Evolutionary conservation across 495 filamentous ascomycete species (phyloP).

Genomic region (Penicillium angulare): DNA sequence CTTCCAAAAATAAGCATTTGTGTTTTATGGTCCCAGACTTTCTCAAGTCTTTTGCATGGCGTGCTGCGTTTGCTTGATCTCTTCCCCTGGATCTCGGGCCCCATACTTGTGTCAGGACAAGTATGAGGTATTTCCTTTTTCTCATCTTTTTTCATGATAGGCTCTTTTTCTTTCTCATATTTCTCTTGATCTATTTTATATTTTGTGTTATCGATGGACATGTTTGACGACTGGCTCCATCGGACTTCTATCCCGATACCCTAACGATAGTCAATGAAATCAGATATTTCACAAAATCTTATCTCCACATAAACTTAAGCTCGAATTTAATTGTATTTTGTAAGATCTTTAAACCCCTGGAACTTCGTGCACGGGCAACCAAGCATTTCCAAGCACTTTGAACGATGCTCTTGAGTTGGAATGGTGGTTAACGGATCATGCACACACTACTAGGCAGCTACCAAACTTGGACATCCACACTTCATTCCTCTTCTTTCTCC

Average conservation of each 20-base stretch:
- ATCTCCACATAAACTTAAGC: too few relatives aligned
- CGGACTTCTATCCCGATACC: constrained; percentile 15
- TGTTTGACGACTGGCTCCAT: constrained; percentile 20
- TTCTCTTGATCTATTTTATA: constrained; percentile 4
- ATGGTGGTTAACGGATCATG: too few relatives aligned
- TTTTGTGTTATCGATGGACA: constrained; percentile 14
- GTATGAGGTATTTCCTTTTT: constrained; percentile 22
- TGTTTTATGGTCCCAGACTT: constrained; percentile 16
- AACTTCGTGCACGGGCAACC: too few relatives aligned
- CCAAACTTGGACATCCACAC: too few relatives aligned
- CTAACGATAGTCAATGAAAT: constrained; percentile 23
- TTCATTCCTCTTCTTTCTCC: too few relatives aligned
- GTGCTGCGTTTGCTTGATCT: constrained; percentile 29
- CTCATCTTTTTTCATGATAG: constrained; percentile 17
- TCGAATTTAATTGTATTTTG: too few relatives aligned
- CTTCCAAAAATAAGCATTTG: constrained; percentile 28
- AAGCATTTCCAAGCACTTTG: too few relatives aligned
- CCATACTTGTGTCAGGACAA: constrained; percentile 28
- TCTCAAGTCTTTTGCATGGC: constrained; percentile 28
- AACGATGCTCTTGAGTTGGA: too few relatives aligned
- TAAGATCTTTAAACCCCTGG: too few relatives aligned
- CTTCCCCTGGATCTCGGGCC: constrained; percentile 18
- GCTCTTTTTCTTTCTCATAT: constrained; percentile 16
- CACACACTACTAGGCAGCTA: too few relatives aligned
- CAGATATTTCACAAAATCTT: constrained; percentile 13